Conservation (phyloP, 345 rosid genomes). For the Rhodamnia rubescens region DNA sequence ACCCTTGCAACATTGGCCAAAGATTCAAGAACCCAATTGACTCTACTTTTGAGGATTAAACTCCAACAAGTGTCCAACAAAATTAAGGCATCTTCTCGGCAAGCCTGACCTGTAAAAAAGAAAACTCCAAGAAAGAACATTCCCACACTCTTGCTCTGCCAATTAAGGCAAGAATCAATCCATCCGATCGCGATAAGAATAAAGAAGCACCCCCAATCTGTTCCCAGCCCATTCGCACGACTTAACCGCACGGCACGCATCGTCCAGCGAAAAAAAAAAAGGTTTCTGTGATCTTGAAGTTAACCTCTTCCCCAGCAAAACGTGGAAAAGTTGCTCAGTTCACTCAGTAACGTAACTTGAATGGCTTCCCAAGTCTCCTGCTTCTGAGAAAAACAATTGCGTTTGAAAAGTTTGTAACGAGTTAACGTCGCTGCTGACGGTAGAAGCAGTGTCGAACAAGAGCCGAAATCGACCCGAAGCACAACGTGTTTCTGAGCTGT, state of each 20-base stretch:
- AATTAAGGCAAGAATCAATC: conserved; percentile 11
- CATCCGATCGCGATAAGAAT: not conserved
- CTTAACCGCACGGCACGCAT: not conserved
- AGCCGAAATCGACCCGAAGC: too few species aligned
- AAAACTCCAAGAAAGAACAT: not conserved
- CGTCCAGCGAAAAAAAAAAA: not conserved
- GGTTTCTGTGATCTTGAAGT: not conserved
- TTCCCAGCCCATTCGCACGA: not conserved
- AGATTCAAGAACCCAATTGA: too few species aligned
- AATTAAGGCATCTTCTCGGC: not conserved
- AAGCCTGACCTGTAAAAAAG: not conserved
- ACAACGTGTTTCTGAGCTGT: too few species aligned
- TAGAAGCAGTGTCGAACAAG: not conserved
- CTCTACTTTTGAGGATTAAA: not conserved
- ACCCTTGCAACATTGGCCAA: not conserved
- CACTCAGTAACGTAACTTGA: not conserved
- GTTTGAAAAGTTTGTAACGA: not conserved
- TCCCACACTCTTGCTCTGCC: conserved; percentile 1
- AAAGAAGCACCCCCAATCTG: not conserved
- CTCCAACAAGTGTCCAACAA: not conserved
- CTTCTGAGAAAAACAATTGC: not conserved
- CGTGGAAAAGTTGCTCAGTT: not conserved
- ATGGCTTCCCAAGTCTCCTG: not conserved
- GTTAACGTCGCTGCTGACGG: not conserved
- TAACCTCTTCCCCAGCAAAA: not conserved